Conservation (phyloP, 139 green algal species). For the Coelastrella sp. region DNA sequence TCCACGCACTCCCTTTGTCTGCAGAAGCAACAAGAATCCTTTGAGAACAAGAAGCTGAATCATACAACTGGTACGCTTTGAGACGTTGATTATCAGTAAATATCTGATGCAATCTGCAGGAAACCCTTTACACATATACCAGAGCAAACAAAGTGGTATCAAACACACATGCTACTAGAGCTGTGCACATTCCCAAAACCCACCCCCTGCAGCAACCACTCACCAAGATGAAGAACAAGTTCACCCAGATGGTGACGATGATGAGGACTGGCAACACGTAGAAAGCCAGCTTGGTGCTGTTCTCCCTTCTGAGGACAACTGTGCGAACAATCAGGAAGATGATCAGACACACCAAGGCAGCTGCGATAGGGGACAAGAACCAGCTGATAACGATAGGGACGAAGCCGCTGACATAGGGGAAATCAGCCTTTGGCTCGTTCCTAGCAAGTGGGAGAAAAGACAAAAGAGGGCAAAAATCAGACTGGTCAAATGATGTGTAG, state of each 20-base stretch:
- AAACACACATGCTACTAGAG: too few species aligned
- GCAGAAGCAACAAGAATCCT: background rate
- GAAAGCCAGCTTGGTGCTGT: slow-evolving; percentile 59
- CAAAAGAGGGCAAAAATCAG: too few species aligned
- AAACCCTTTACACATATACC: too few species aligned
- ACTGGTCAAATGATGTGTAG: too few species aligned
- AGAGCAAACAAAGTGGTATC: background rate
- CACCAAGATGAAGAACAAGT: slow-evolving; percentile 41
- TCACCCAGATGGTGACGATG: slow-evolving; percentile 40
- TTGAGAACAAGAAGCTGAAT: background rate
- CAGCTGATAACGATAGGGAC: slow-evolving; percentile 16
- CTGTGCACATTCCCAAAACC: too few species aligned
- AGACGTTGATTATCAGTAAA: too few species aligned
- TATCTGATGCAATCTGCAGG: too few species aligned
- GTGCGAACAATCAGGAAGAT: slow-evolving; percentile 60
- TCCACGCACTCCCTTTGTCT: slow-evolving; percentile 32
- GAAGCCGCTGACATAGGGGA: background rate
- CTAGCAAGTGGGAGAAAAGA: background rate
- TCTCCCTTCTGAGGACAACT: slow-evolving; percentile 59
- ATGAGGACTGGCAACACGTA: slow-evolving; percentile 49
- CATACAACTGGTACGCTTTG: too few species aligned
- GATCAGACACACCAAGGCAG: slow-evolving; percentile 49
- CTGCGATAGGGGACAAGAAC: slow-evolving; percentile 71
- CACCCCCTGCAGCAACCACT: background rate
- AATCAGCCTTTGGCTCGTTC: background rate